Evolutionary conservation across 2,329 filamentous ascomycete species (phyloP).

Genomic region (Elsinoe australis): DNA sequence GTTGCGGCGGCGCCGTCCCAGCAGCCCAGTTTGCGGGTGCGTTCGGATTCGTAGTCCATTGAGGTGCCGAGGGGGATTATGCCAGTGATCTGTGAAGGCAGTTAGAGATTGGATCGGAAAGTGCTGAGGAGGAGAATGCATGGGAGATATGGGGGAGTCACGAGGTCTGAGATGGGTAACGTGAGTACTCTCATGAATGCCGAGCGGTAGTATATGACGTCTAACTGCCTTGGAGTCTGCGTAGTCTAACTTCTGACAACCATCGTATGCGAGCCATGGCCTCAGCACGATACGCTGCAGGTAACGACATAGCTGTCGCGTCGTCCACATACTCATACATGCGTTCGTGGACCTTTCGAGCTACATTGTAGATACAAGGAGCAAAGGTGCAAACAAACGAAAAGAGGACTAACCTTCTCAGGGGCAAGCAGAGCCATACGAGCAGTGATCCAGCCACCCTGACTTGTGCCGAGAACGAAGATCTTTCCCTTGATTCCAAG

Average conservation of each 20-base stretch:
- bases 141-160: not conserved
- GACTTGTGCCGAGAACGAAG: slow-evolving; percentile 46
- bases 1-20: slow-evolving; percentile 39
- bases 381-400: no score
- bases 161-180: no score
- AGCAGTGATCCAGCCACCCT: slow-evolving; percentile 47
- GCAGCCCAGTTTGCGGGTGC: slow-evolving; percentile 40
- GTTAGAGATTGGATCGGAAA: not conserved
- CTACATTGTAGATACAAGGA: no score
- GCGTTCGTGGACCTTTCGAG: no score
- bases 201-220: no score
- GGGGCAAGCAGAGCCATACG: slow-evolving; percentile 48
- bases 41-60: slow-evolving; percentile 43
- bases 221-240: no score
- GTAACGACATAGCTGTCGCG: no score
- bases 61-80: slow-evolving; percentile 48
- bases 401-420: slow-evolving; percentile 37
- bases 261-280: no score
- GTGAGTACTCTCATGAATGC: no score
- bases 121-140: not conserved
- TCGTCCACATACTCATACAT: no score
- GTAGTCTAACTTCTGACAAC: no score
- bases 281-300: no score
- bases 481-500: slow-evolving; percentile 37
- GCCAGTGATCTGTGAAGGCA: slow-evolving; percentile 38